Base-by-base conservation (phyloP, 768 basidiomycete species). In the Tephrocybe sp. region DNA sequence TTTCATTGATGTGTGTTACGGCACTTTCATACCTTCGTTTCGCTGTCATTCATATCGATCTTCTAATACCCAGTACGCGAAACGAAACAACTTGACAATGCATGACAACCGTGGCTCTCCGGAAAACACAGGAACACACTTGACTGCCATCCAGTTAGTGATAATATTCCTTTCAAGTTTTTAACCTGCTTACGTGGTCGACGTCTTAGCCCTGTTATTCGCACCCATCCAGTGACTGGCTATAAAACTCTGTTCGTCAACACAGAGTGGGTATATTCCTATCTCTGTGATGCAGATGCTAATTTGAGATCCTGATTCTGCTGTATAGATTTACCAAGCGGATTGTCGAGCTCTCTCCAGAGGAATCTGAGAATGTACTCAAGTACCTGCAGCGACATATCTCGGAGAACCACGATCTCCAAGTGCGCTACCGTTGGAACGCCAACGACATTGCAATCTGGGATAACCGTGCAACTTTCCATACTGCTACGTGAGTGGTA, bases 371-470 rank as follows among this genome's bases (percentile, higher is more conserved):
- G 39, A 59, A 74, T 43, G 57, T 81, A 3, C 63, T 14, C 4
- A 36, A 13, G 35, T 36, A 26, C 26, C 19, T 23, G 11, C 8
- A 12, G 20, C 66, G 72, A 8, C 79, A 79, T 53, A 64, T 81
- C 48, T 62, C 77, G 1, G 75, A 82, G 58, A 83, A 82, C 65
- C 83, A 84, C 56, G 81, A 83, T 62, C 63, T 82, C 13, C 80
- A 80, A 55, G 69, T 70, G 48, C 69, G 77, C 20, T 79, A 70
- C 70, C 72, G 72, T 17, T 84, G 83, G 80, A 62, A 65, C 31
- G 58, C 60, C 35, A 74, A 81, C 57, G 77, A 77, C 48, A 60
- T 83, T 20, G 83, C 83, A 0, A 79, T 84, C 57, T 84, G 82
- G 83, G 81, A 82, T 49, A 84, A 84, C 59, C 64, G 80, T 39